These are phyloP conservation scores for Microstegium vimineum DNA, from an alignment of 176 grass and related monocot genomes.

Conservation along the genomic window DNA sequence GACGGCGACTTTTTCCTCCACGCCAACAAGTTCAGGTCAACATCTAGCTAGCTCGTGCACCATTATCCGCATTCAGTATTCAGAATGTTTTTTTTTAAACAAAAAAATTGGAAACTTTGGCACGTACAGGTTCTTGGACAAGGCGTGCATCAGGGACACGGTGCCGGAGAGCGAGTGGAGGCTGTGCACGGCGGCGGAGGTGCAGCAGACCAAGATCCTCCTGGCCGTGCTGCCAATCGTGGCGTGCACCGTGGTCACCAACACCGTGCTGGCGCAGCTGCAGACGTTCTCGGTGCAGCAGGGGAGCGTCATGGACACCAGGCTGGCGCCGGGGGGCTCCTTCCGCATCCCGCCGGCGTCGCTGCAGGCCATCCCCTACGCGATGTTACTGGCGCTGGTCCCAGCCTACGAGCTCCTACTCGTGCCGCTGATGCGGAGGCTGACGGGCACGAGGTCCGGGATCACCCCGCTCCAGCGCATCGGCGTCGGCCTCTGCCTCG, in stretches of 20 bases:
- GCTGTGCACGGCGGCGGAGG: constrained; percentile 41
- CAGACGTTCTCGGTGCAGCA: constrained; percentile 68
- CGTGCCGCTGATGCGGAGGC: constrained; percentile 25
- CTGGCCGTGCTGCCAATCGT: constrained; percentile 50
- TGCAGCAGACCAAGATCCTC: constrained; percentile 48
- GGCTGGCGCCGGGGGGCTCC: not conserved
- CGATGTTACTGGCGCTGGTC: constrained; percentile 40
- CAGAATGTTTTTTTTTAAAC: not conserved
- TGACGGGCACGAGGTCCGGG: constrained; percentile 20
- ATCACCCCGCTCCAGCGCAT: constrained; percentile 55
- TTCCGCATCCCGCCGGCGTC: constrained; percentile 52
- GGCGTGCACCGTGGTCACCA: constrained; percentile 62
- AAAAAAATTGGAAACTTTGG: not conserved
- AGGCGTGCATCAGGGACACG: constrained; percentile 42
- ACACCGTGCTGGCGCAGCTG: constrained; percentile 60
- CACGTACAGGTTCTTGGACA: constrained; percentile 66
- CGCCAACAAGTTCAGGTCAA: constrained; percentile 52
- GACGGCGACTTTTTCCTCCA: constrained; percentile 16
- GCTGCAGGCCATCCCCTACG: constrained; percentile 46
- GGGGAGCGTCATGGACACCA: constrained; percentile 39
- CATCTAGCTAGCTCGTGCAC: not conserved
- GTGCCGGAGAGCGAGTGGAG: constrained; percentile 42
- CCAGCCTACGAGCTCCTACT: constrained; percentile 45
- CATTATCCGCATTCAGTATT: not conserved
- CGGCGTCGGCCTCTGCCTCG: constrained; percentile 50